Conservation (phyloP, 1,139 yeast species). For the Trichomonascaceae sp. region DNA sequence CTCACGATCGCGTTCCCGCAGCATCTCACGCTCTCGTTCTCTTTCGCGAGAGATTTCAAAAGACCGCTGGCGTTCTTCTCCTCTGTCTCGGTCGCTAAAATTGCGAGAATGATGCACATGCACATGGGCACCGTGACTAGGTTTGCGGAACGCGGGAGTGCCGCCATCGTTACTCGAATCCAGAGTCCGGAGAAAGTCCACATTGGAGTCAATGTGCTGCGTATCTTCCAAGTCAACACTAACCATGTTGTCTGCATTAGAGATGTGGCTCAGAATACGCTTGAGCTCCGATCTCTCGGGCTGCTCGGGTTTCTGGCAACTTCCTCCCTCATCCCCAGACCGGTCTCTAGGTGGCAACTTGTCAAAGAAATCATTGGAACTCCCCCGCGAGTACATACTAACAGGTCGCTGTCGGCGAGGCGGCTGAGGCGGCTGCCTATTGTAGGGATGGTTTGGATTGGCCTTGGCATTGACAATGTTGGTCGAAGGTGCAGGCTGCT, state of each 20-base stretch:
- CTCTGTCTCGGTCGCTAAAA: too few species aligned
- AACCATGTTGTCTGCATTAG: slow-evolving; percentile 23
- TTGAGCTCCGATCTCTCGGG: slow-evolving; percentile 11
- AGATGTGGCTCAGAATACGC: slow-evolving; percentile 25
- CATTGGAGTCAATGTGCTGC: slow-evolving; percentile 32
- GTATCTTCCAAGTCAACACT: slow-evolving; percentile 20
- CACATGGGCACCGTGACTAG: too few species aligned
- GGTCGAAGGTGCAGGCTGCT: too few species aligned
- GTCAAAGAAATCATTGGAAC: slow-evolving; percentile 2
- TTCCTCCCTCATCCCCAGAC: not conserved
- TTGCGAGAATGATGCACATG: too few species aligned
- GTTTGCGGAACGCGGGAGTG: slow-evolving; percentile 5
- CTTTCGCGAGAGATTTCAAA: too few species aligned
- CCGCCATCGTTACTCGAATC: slow-evolving; percentile 21
- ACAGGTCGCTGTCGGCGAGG: slow-evolving; percentile 7
- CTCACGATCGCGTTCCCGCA: too few species aligned
- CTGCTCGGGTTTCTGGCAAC: not conserved
- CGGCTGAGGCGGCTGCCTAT: slow-evolving; percentile 1
- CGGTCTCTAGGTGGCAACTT: not conserved
- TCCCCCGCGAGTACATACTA: slow-evolving; percentile 7
- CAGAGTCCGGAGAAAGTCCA: slow-evolving; percentile 47
- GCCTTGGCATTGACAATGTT: slow-evolving; percentile 1
- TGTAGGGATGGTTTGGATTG: not conserved
- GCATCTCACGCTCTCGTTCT: too few species aligned
- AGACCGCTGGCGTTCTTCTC: too few species aligned